phyloP scores from a whole-genome alignment of 768 basidiomycete genomes.

The Sistotremastrum suecicum region DNA sequence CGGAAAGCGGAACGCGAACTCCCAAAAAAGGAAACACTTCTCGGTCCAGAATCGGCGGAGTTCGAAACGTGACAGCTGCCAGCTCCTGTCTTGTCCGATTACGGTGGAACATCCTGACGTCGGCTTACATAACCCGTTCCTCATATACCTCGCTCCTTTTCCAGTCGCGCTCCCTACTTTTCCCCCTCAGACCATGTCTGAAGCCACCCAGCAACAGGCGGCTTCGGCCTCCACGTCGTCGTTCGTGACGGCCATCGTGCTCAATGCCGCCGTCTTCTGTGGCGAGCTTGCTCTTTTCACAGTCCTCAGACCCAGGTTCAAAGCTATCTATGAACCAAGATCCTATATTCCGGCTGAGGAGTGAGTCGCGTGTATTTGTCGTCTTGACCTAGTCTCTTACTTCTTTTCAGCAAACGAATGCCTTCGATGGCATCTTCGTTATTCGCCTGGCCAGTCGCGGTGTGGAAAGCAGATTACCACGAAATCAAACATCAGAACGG shows the following conservation, averaged over 20 bases:
- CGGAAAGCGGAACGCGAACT: too few species aligned
- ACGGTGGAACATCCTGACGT: too few species aligned
- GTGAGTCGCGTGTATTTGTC: conserved; percentile 18
- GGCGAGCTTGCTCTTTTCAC: conserved; percentile 66
- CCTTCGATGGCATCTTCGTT: conserved; percentile 32
- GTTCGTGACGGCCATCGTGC: conserved; percentile 73
- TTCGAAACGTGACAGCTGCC: too few species aligned
- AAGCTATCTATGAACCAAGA: conserved; percentile 78
- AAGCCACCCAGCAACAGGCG: conserved; percentile 17
- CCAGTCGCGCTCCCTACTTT: too few species aligned
- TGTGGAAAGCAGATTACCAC: conserved; percentile 48
- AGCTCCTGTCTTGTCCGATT: too few species aligned
- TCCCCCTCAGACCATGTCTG: background rate
- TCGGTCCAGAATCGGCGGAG: too few species aligned
- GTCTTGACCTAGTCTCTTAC: background rate
- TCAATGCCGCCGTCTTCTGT: conserved; percentile 65
- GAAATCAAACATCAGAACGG: conserved; percentile 59
- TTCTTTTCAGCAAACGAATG: conserved; percentile 37
- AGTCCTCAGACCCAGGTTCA: conserved; percentile 74
- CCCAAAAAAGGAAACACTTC: too few species aligned
- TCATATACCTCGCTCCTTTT: too few species aligned
- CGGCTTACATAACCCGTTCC: too few species aligned
- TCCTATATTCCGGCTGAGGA: conserved; percentile 43
- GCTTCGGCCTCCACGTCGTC: conserved; percentile 55
- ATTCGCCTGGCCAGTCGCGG: conserved; percentile 52